phyloP scores from a whole-genome alignment of 306 rosid genomes.

The Lathyrus oleraceus region DNA sequence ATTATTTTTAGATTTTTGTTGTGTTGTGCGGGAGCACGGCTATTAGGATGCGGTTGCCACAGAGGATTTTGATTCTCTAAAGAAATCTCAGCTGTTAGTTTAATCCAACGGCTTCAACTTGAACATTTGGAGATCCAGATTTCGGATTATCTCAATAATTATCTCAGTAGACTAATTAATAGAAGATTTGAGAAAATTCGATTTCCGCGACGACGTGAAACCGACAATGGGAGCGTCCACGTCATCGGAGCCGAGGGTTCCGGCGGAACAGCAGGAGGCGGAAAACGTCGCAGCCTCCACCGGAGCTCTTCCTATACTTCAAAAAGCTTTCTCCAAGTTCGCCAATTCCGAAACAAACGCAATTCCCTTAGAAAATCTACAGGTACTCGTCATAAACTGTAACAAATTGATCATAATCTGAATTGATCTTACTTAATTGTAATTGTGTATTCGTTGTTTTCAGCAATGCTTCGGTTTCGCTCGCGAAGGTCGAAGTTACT shows the following conservation, averaged over 20 bases:
- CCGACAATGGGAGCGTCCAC: constrained; percentile 72
- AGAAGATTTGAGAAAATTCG: constrained; percentile 15
- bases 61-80: neutral
- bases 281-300: constrained; percentile 67
- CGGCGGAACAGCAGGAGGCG: constrained; percentile 64
- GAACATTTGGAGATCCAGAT: neutral
- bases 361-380: constrained; percentile 52
- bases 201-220: neutral
- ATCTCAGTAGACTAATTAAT: neutral
- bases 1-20: neutral
- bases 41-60: neutral
- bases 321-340: constrained; percentile 64
- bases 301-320: constrained; percentile 82
- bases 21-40: neutral
- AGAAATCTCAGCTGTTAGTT: neutral
- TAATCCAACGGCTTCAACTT: constrained; percentile 1
- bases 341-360: constrained; percentile 55
- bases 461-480: constrained; percentile 64
- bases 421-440: too few species aligned
- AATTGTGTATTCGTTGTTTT: neutral
- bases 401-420: neutral
- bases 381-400: constrained; percentile 42
- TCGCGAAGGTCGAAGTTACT: constrained; percentile 40
- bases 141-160: neutral
- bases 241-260: constrained; percentile 53